These are phyloP conservation scores for Aspergillus fumigatiaffinis DNA, from an alignment of 2,329 filamentous ascomycete genomes.

Conservation along the genomic window DNA sequence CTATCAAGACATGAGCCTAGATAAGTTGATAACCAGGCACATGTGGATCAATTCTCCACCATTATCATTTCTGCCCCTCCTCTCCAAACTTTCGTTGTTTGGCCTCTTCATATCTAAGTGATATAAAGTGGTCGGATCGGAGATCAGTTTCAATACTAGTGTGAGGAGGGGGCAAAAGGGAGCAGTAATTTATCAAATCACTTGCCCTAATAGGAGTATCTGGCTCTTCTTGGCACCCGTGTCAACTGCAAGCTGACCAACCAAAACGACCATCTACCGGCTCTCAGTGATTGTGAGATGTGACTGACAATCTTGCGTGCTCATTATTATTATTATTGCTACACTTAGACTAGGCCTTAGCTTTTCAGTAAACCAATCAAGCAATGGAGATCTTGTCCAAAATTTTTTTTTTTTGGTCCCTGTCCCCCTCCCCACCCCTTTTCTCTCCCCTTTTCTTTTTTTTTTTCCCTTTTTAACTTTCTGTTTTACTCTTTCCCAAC, in stretches of 20 bases:
- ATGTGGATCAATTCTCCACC: neutral
- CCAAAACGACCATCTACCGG: neutral
- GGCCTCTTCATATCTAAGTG: neutral
- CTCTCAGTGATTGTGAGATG: neutral
- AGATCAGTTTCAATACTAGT: neutral
- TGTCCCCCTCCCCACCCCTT: no score
- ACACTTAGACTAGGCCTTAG: neutral
- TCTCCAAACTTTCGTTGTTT: neutral
- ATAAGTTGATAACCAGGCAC: neutral
- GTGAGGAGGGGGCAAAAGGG: neutral
- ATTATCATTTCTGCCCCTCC: neutral
- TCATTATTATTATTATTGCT: neutral
- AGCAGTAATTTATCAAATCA: neutral
- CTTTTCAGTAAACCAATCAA: neutral
- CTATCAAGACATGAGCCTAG: neutral
- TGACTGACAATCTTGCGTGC: neutral
- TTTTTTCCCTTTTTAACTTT: neutral
- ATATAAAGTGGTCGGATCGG: neutral
- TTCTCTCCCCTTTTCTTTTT: no score
- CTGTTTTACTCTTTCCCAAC: neutral
- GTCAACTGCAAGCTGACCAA: neutral
- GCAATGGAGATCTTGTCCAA: neutral
- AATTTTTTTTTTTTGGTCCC: neutral
- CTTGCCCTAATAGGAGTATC: neutral
- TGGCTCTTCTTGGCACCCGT: neutral